A percentile compares a stretch with the other conserved stretches of the same genome.
These are phyloP conservation scores for Carex pumila DNA, from an alignment of 176 grass and related monocot species.

Conservation along the genomic window DNA sequence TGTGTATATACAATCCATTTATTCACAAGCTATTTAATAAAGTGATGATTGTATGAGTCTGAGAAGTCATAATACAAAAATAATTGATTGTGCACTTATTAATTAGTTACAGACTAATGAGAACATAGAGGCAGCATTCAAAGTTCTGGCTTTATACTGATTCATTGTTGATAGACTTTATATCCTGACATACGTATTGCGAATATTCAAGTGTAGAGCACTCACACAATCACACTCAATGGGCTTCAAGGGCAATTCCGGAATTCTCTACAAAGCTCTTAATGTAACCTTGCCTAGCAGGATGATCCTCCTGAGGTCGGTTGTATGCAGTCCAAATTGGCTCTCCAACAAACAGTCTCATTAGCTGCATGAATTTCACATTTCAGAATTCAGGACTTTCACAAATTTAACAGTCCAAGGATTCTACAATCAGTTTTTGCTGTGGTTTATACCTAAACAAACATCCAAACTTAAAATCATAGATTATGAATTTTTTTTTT, in stretches of 20 bases:
- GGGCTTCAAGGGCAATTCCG: slow-evolving; percentile 54
- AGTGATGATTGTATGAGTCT: neutral
- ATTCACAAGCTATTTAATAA: neutral
- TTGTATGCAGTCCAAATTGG: slow-evolving; percentile 74
- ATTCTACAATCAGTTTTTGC: neutral
- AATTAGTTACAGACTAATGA: neutral
- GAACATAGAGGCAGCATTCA: neutral
- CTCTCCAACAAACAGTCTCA: slow-evolving; percentile 78
- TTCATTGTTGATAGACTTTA: neutral
- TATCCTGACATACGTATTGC: neutral
- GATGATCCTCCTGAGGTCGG: slow-evolving; percentile 80
- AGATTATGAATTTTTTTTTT: neutral
- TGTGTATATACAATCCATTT: neutral
- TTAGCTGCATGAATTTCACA: slow-evolving; percentile 41
- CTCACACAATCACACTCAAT: slow-evolving; percentile 25
- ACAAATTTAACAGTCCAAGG: neutral
- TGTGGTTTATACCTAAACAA: neutral
- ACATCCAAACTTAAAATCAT: neutral
- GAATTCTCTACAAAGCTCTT: slow-evolving; percentile 47
- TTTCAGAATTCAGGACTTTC: neutral
- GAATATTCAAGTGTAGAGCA: neutral
- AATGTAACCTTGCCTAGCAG: slow-evolving; percentile 62
- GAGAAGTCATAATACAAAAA: neutral
- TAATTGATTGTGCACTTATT: neutral
- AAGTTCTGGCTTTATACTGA: neutral